Evolutionary conservation across 1,284 basidiomycete genomes (phyloP).

Genomic region (Cystobasidiaceae sp.): DNA sequence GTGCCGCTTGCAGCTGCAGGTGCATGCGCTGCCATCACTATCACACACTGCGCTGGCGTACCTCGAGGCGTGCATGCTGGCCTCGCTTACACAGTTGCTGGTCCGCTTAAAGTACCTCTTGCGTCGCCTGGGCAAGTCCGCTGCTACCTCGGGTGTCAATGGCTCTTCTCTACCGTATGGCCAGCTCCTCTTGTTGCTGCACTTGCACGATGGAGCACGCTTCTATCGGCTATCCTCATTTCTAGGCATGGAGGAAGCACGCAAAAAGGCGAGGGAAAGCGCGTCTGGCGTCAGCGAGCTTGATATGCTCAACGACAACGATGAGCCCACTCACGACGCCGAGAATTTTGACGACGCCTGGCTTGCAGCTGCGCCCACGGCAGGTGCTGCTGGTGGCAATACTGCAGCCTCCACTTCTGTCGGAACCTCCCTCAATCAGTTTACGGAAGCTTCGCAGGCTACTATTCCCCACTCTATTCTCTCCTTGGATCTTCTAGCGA

Average conservation of each 20-base stretch:
- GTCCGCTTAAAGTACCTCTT: slow-evolving; percentile 1
- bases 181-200: slow-evolving; percentile 6
- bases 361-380: neutral
- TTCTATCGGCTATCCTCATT: slow-evolving; percentile 23
- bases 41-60: slow-evolving; percentile 2
- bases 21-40: slow-evolving; percentile 24
- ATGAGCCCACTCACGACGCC: neutral
- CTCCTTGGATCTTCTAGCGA: neutral
- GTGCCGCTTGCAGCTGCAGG: slow-evolving; percentile 24
- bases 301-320: slow-evolving; percentile 16
- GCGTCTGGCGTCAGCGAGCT: slow-evolving; percentile 17
- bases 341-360: slow-evolving; percentile 22
- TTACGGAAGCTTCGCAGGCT: neutral
- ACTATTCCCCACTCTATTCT: slow-evolving; percentile 8
- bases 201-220: slow-evolving; percentile 19
- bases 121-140: neutral
- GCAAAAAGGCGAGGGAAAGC: slow-evolving; percentile 26
- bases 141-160: neutral
- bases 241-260: slow-evolving; percentile 14
- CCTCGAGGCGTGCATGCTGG: slow-evolving; percentile 13
- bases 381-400: neutral
- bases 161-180: slow-evolving; percentile 5
- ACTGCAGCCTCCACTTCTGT: neutral
- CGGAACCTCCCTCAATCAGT: neutral
- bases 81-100: slow-evolving; percentile 4